Base-by-base conservation (phyloP, 495 filamentous ascomycete genomes). In the Aspergillus kassunensis region DNA sequence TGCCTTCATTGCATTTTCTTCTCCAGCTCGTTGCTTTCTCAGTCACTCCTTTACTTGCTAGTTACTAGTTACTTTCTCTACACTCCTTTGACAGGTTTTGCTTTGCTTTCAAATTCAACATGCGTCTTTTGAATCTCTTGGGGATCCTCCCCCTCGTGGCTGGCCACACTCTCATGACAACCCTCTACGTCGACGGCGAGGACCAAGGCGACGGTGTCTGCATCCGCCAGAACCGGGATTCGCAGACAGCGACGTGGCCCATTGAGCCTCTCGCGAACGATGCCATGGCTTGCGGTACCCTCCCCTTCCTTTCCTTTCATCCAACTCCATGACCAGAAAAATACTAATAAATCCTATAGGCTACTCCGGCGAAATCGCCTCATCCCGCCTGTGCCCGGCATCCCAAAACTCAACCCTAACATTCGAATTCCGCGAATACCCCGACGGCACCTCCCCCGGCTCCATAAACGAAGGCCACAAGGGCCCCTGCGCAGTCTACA, bases 241-340 rank as follows among this genome's bases (percentile, higher is more conserved):
- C 69, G 3, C 59, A 54, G 1, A 68, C 69, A 6, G 70, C 73
- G 39, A 87, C 76, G 6, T 60, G 57, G 27, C 87, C 87, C 4
- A 61, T 68, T 31, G 61, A 59, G 2, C 58, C 77, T 41, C 44
- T 88, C 24, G 52, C 58, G 21, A 80, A 79, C 53, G 60, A 73
- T 16, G 80, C 86, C 36, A 85, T 91, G 80, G 85, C 83, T 25
- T 91, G 88, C 57, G 87, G 85, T 86, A 69, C 34, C 78, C 57
- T 2, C 7, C 31, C 36, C 35, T 39, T 27, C 7, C 25, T 12
- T 19, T 24, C 36, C 25, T 13, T 7, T 24, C 7, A 2, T 20
- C 16, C 25, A 46, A 16, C 16, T 2, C 15, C 2, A 24, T 34
- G 8, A 33, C 13, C 4, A 8, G 8, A n/a, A 27, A 21, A 21